Evolutionary conservation across 768 basidiomycete species (phyloP), one percentile per base, ranked within the genome.

Genomic region (Phanerochaete sordida): DNA sequence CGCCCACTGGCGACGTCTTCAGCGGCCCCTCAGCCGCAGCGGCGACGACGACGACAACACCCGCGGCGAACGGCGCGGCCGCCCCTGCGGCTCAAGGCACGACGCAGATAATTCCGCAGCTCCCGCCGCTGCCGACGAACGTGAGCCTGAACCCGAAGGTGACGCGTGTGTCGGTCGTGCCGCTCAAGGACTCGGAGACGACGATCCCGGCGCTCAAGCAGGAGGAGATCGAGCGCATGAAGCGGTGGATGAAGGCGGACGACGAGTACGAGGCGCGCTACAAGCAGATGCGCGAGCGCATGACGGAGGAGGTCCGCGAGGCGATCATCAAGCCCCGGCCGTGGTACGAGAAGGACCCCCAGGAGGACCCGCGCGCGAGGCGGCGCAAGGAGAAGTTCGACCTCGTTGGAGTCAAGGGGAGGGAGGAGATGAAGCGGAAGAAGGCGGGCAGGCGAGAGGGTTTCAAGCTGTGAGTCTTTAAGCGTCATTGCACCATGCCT

Each of bases 401-500:
- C 49, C 46, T 71, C 16, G 62, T 66, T 13, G 70, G 70, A 9
- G 27, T 68, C 54, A 39, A 75, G 56, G 63, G 70, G 65, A 75
- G 73, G 70, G 77, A 82, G 52, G 73, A 77, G 61, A 69, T 69
- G 58, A 67, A 62, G 33, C 75, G 79, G 64, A 79, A 77, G 68
- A 85, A 85, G 70, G 73, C 74, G 13, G 80, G 81, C 23, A 82
- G 76, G 67, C 77, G 88, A 52, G 88, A 91, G 69, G 89, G 89
- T 23, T 72, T 93, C 67, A 84, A 79, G 71, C 77, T 93, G 91
- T 95, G 69, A 77, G 91, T 86, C n/a, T 35, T 62, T 62, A 61
- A 64, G 62, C 65, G 16, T 31, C n/a, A 48, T 50, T 30, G 24
- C 23, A n/a, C n/a, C n/a, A 27, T 52, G 61, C 27, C 15, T 39